These are phyloP conservation scores for Pleochaeta shiraiana DNA, from an alignment of 2,329 filamentous ascomycete genomes.

Conservation along the genomic window DNA sequence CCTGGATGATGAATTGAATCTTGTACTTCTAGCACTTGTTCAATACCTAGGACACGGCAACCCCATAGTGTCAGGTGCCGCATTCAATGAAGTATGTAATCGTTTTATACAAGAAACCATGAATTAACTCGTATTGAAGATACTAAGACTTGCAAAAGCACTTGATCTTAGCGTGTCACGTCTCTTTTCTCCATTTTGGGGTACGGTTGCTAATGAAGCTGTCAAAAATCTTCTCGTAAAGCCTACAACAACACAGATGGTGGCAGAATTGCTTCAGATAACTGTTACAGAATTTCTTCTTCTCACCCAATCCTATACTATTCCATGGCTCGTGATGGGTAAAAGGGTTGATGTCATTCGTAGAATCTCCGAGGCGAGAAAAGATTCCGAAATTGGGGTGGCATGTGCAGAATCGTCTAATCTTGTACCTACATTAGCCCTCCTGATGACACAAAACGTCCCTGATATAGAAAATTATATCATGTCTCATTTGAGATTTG, in stretches of 20 bases:
- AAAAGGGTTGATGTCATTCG: constrained; percentile 59
- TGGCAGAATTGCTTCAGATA: constrained; percentile 64
- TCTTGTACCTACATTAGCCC: constrained; percentile 33
- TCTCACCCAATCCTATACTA: constrained; percentile 54
- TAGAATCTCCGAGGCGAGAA: constrained; percentile 57
- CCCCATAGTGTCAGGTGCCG: constrained; percentile 53
- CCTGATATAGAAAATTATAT: constrained; percentile 39
- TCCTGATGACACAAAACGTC: constrained; percentile 34
- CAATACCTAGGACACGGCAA: constrained; percentile 77
- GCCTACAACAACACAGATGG: constrained; percentile 60
- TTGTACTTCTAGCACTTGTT: constrained; percentile 63
- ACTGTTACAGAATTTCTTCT: constrained; percentile 53
- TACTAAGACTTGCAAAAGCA: constrained; percentile 48
- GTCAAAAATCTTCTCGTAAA: constrained; percentile 61
- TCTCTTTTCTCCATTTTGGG: constrained; percentile 76
- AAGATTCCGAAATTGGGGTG: constrained; percentile 39
- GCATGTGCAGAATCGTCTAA: constrained; percentile 34
- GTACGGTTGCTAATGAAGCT: constrained; percentile 57
- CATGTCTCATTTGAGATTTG: constrained; percentile 42
- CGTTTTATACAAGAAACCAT: neutral
- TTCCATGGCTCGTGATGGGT: constrained; percentile 69
- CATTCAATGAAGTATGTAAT: constrained; percentile 54
- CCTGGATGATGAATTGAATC: constrained; percentile 63
- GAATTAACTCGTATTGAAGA: constrained; percentile 19
- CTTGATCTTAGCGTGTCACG: constrained; percentile 39